Evolutionary conservation across 192 early-diverging fungal genomes (phyloP).

Genomic region (Linnemannia exigua): DNA sequence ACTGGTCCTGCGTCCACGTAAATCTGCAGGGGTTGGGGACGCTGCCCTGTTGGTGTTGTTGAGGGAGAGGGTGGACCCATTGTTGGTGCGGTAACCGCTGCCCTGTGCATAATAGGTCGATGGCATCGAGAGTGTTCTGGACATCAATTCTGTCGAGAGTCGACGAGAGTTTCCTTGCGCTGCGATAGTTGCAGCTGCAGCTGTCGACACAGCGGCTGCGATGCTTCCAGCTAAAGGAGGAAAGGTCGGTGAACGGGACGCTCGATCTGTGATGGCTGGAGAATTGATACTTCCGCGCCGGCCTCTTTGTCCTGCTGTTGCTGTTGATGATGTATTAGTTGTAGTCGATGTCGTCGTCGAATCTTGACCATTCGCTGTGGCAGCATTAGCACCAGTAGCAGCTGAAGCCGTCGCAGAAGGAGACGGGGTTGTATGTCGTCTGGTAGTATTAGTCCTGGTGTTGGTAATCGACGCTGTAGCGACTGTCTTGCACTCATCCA

Average conservation of each 20-base stretch:
- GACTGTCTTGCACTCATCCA: conserved; percentile 55
- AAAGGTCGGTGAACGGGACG: conserved; percentile 25
- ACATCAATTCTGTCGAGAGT: conserved; percentile 32
- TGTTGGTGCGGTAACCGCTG: too few species aligned
- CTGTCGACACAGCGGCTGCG: conserved; percentile 28
- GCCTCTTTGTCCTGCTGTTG: conserved; percentile 3
- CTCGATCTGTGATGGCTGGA: conserved; percentile 2
- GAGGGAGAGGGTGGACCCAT: conserved; percentile 30
- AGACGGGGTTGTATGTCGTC: conserved; percentile 40
- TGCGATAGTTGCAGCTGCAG: conserved; percentile 23
- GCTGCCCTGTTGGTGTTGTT: conserved; percentile 15
- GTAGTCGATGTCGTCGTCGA: neutral
- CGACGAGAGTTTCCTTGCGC: conserved; percentile 7
- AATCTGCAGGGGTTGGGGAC: conserved; percentile 29
- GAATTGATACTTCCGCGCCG: conserved; percentile 26
- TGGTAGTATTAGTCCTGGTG: conserved; percentile 39
- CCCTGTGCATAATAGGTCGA: conserved; percentile 26
- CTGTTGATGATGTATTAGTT: neutral
- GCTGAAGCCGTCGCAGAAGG: neutral
- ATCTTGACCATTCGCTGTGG: conserved; percentile 3
- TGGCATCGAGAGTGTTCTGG: conserved; percentile 41
- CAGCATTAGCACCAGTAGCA: neutral
- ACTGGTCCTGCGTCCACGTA: conserved; percentile 41
- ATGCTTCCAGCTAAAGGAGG: conserved; percentile 17
- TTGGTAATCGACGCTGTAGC: conserved; percentile 52